These are phyloP conservation scores for Glarea lozoyensis DNA, from an alignment of 495 filamentous ascomycete genomes.

Conservation along the genomic window DNA sequence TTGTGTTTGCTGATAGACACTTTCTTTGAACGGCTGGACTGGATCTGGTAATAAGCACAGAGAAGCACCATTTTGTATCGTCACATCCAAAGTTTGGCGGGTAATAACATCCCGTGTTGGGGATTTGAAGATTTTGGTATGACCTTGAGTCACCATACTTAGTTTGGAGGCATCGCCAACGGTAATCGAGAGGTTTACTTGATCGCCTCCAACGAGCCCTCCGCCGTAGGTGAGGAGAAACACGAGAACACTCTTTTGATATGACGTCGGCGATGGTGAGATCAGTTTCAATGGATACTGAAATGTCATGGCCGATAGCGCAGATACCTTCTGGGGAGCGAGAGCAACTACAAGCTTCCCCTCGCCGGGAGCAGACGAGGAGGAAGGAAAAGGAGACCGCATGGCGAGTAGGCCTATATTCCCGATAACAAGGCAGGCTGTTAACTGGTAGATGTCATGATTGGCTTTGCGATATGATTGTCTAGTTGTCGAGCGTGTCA, in stretches of 20 bases:
- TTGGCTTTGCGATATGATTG: too few relatives aligned
- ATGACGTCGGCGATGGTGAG: slow-evolving; percentile 45
- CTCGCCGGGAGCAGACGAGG: slow-evolving; percentile 63
- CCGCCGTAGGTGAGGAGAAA: slow-evolving; percentile 95
- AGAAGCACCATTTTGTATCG: slow-evolving; percentile 50
- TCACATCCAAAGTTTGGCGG: slow-evolving; percentile 58
- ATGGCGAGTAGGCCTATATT: slow-evolving; percentile 22
- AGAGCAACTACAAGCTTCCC: slow-evolving; percentile 67
- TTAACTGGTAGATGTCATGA: too few relatives aligned
- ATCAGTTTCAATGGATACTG: slow-evolving; percentile 95
- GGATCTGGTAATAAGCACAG: slow-evolving; percentile 94
- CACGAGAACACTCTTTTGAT: slow-evolving; percentile 53
- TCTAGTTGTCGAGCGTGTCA: too few relatives aligned
- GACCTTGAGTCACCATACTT: slow-evolving; percentile 84
- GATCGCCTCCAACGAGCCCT: slow-evolving; percentile 80
- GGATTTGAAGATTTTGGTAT: slow-evolving; percentile 91
- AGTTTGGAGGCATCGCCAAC: slow-evolving; percentile 59
- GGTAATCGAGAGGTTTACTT: slow-evolving; percentile 61
- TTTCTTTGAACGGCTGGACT: slow-evolving; percentile 75
- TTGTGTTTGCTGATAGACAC: slow-evolving; percentile 75
- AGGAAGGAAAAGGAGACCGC: slow-evolving; percentile 55
- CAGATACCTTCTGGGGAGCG: slow-evolving; percentile 60
- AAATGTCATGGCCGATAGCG: slow-evolving; percentile 68
- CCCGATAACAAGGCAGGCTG: too few relatives aligned
- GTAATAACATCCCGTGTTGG: slow-evolving; percentile 47